These are phyloP conservation scores for Leccinum fallax DNA, from an alignment of 1,284 basidiomycete genomes.

Conservation along the genomic window DNA sequence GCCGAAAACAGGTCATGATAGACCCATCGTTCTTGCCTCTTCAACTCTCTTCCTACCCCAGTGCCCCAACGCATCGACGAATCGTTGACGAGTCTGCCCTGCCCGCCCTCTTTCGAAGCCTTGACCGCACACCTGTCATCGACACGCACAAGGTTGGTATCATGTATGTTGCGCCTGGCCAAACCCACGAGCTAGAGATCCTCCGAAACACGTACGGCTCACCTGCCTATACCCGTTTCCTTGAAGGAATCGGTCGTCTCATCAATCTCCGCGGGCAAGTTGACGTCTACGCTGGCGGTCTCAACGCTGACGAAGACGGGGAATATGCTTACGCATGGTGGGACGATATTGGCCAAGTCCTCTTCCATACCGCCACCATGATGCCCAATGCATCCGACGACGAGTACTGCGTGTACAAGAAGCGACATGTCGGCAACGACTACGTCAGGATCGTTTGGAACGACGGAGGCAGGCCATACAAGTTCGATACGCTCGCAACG, in stretches of 20 bases:
- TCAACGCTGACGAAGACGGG: constrained; percentile 87
- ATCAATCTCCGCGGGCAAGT: constrained; percentile 90
- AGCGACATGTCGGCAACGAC: constrained; percentile 94
- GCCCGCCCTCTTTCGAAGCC: constrained; percentile 61
- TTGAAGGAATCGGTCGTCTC: constrained; percentile 87
- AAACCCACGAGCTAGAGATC: constrained; percentile 85
- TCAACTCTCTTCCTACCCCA: constrained; percentile 84
- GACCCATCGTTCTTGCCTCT: constrained; percentile 89
- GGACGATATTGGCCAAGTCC: constrained; percentile 95
- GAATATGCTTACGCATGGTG: constrained; percentile 99
- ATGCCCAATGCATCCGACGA: constrained; percentile 86
- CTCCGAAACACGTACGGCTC: constrained; percentile 92
- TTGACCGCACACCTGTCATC: constrained; percentile 92
- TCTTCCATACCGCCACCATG: constrained; percentile 96
- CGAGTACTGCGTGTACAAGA: constrained; percentile 79
- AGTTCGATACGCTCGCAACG: constrained; percentile 89
- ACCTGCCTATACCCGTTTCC: constrained; percentile 91
- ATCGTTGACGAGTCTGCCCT: constrained; percentile 60
- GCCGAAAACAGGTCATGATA: constrained; percentile 81
- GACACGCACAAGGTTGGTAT: constrained; percentile 98
- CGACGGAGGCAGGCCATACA: constrained; percentile 86
- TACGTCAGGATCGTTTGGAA: constrained; percentile 97
- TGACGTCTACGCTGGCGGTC: constrained; percentile 93
- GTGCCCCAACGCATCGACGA: constrained; percentile 43
- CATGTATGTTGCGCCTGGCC: constrained; percentile 93